These are phyloP conservation scores for Talaromyces liani DNA, from an alignment of 495 filamentous ascomycete genomes.

Conservation along the genomic window DNA sequence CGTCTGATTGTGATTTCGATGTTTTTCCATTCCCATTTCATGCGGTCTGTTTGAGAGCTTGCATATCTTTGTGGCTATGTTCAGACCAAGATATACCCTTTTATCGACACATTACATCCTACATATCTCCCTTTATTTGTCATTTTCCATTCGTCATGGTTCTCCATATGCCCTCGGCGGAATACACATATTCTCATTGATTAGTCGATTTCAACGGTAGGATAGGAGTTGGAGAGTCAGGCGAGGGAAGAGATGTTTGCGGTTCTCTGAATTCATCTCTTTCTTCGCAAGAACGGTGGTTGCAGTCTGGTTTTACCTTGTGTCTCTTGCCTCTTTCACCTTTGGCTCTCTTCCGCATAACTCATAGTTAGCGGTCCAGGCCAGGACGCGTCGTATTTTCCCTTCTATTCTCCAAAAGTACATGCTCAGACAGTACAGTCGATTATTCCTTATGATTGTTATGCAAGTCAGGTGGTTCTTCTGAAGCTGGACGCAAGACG, in stretches of 20 bases:
- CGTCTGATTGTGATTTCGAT: not conserved
- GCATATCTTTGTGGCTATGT: conserved; percentile 1
- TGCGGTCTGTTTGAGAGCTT: not conserved
- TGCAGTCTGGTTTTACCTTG: not conserved
- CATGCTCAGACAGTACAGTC: not conserved
- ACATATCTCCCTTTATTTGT: conserved; percentile 3
- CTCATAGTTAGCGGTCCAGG: not conserved
- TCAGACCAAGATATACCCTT: conserved; percentile 6
- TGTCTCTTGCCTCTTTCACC: not conserved
- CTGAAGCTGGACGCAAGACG: not conserved
- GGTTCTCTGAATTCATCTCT: not conserved
- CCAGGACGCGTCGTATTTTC: not conserved
- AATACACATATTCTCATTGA: not conserved
- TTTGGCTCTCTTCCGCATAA: not conserved
- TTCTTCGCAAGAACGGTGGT: not conserved
- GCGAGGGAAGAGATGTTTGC: not conserved
- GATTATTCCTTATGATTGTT: not conserved
- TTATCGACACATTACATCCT: conserved; percentile 2
- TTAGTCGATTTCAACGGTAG: not conserved
- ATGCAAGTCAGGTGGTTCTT: not conserved
- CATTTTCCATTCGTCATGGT: not conserved
- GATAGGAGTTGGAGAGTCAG: not conserved
- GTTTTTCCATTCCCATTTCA: not conserved
- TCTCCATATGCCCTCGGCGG: not conserved
- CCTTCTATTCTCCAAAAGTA: not conserved